These are phyloP conservation scores for Aspergillus sp. DNA, from an alignment of 2,329 filamentous ascomycete genomes.

Conservation along the genomic window DNA sequence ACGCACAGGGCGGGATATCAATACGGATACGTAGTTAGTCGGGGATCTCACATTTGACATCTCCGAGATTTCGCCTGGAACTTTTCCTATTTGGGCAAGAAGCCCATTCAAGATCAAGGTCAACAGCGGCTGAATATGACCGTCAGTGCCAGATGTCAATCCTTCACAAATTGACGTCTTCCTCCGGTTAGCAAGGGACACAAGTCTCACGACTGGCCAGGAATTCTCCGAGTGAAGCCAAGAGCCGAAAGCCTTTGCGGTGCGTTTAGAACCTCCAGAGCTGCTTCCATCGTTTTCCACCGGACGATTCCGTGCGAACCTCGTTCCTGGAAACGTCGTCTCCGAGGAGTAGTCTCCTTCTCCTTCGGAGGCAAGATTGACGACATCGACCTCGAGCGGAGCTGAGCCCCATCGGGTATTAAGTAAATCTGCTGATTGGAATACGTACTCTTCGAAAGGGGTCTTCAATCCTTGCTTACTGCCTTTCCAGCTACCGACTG, in stretches of 20 bases:
- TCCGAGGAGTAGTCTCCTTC: background rate
- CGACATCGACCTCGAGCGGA: too few relatives aligned
- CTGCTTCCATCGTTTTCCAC: constrained; percentile 3
- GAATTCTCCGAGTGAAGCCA: constrained; percentile 11
- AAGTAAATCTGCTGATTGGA: too few relatives aligned
- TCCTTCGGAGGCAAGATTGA: background rate
- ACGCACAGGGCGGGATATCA: background rate
- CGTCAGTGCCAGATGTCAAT: background rate
- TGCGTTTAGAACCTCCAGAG: background rate
- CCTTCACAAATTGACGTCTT: background rate
- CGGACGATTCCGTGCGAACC: background rate
- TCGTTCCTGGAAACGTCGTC: background rate
- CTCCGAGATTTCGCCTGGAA: constrained; percentile 12
- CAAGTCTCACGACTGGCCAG: constrained; percentile 5
- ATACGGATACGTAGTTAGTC: background rate
- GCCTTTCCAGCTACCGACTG: too few relatives aligned
- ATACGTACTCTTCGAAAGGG: too few relatives aligned
- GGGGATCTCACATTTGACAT: background rate
- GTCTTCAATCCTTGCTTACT: too few relatives aligned
- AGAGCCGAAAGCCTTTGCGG: background rate
- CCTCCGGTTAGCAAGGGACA: background rate
- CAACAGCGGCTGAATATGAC: background rate
- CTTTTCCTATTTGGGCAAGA: constrained; percentile 5
- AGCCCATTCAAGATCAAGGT: background rate
- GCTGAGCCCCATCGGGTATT: too few relatives aligned